A percentile compares a stretch with the other conserved stretches of the same genome.
Conservation (phyloP, 2,329 filamentous ascomycete species). For the Cadophora malorum region DNA sequence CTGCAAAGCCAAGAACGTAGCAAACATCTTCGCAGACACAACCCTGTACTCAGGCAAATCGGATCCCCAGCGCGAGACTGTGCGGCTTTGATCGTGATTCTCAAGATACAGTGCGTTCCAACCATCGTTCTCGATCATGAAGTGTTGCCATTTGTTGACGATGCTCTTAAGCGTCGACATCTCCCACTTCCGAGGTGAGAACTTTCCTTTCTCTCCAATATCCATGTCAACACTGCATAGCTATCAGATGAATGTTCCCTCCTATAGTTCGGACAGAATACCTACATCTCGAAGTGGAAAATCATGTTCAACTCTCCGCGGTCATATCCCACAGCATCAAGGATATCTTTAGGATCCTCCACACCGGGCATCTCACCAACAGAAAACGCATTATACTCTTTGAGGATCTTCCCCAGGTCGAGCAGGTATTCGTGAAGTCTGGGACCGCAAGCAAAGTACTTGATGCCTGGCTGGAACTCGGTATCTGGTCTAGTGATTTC, state of each 20-base stretch:
- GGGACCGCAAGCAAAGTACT: slow-evolving; percentile 63
- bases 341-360: slow-evolving; percentile 54
- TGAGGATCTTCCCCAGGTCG: slow-evolving; percentile 55
- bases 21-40: slow-evolving; percentile 59
- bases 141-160: slow-evolving; percentile 57
- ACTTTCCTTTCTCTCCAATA: slow-evolving; percentile 52
- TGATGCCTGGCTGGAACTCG: slow-evolving; percentile 56
- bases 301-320: slow-evolving; percentile 72
- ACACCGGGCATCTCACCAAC: slow-evolving; percentile 57
- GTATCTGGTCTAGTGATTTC: slow-evolving; percentile 49
- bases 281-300: slow-evolving; percentile 72
- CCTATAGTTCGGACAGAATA: slow-evolving; percentile 20
- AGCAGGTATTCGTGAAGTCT: slow-evolving; percentile 59
- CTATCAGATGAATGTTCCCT: slow-evolving; percentile 12
- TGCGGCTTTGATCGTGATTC: slow-evolving; percentile 62
- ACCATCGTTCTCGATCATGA: slow-evolving; percentile 57
- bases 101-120: slow-evolving; percentile 65
- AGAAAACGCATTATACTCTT: slow-evolving; percentile 56
- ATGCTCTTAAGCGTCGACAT: slow-evolving; percentile 52
- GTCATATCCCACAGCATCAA: slow-evolving; percentile 60
- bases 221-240: slow-evolving; percentile 55
- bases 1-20: slow-evolving; percentile 55
- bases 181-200: slow-evolving; percentile 50
- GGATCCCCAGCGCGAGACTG: slow-evolving; percentile 55
- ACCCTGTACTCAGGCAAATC: slow-evolving; percentile 51